These are phyloP conservation scores for Phenoliferia sp. DNA, from an alignment of 1,284 basidiomycete species.

Conservation along the genomic window DNA sequence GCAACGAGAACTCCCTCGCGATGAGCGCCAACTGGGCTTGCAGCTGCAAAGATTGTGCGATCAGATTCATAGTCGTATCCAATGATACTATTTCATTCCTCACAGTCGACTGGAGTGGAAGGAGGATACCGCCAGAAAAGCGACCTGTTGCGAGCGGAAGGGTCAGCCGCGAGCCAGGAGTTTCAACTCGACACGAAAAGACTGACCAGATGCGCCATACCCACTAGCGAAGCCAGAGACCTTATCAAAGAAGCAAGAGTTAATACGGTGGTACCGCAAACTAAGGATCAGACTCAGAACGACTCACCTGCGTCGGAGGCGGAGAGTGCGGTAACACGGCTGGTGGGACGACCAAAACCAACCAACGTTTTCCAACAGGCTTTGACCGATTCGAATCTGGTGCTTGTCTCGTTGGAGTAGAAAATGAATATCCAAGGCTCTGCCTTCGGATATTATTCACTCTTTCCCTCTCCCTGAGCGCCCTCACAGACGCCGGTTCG, in stretches of 20 bases:
- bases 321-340: conserved; percentile 25
- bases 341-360: conserved; percentile 27
- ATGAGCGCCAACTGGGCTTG: conserved; percentile 27
- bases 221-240: conserved; percentile 18
- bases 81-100: too few relatives aligned
- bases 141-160: too few relatives aligned
- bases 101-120: conserved; percentile 28
- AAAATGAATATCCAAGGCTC: background rate
- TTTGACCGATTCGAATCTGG: background rate
- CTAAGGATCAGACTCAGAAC: too few relatives aligned
- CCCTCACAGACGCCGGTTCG: background rate
- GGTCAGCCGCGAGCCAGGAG: too few relatives aligned
- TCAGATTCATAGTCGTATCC: too few relatives aligned
- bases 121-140: conserved; percentile 18
- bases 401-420: background rate
- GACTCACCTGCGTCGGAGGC: conserved; percentile 22
- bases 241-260: background rate
- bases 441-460: background rate
- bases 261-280: too few relatives aligned
- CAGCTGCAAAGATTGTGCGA: too few relatives aligned
- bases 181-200: too few relatives aligned
- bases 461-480: background rate
- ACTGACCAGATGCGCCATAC: too few relatives aligned
- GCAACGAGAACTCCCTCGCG: conserved; percentile 30
- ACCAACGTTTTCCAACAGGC: conserved; percentile 13